Percentiles rank a stretch among this genome's conserved stretches.
These are phyloP conservation scores for Neoboletus subvelutipes DNA, from an alignment of 768 basidiomycete species.

Conservation along the genomic window DNA sequence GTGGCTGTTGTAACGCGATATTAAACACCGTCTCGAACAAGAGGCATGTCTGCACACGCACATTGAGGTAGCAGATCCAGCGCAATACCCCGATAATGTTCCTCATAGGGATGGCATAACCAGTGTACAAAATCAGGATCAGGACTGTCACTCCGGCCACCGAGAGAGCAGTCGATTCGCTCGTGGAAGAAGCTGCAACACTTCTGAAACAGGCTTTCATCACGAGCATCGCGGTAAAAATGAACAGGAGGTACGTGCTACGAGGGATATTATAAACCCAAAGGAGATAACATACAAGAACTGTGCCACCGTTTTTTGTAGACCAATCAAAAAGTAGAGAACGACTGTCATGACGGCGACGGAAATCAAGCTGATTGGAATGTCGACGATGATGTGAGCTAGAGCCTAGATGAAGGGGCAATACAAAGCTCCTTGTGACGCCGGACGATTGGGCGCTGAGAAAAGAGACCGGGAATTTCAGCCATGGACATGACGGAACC, in stretches of 20 bases:
- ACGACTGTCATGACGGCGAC: slow-evolving; percentile 4
- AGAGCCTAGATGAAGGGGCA: slow-evolving; percentile 47
- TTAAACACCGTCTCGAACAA: slow-evolving; percentile 31
- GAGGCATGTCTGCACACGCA: slow-evolving; percentile 37
- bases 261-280: slow-evolving; percentile 36
- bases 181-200: slow-evolving; percentile 53
- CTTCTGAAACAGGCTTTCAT: slow-evolving; percentile 78
- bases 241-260: slow-evolving; percentile 57
- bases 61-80: slow-evolving; percentile 23
- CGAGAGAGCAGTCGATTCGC: slow-evolving; percentile 49
- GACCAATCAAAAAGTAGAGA: slow-evolving; percentile 21
- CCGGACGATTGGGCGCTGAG: slow-evolving; percentile 42
- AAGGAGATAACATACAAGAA: slow-evolving; percentile 24
- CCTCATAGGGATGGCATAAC: slow-evolving; percentile 35
- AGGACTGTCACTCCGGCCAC: slow-evolving; percentile 35
- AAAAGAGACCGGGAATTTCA: slow-evolving; percentile 47
- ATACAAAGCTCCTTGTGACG: slow-evolving; percentile 48
- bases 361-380: slow-evolving; percentile 38
- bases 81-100: slow-evolving; percentile 12
- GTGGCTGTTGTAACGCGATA: slow-evolving; percentile 31
- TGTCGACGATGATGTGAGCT: slow-evolving; percentile 45
- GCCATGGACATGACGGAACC: slow-evolving; percentile 52
- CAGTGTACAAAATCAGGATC: slow-evolving; percentile 43
- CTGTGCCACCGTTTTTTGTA: slow-evolving; percentile 19
- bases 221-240: slow-evolving; percentile 51